phyloP scores from a whole-genome alignment of 2,329 filamentous ascomycete species.

The Domatiomyces catenatus region DNA sequence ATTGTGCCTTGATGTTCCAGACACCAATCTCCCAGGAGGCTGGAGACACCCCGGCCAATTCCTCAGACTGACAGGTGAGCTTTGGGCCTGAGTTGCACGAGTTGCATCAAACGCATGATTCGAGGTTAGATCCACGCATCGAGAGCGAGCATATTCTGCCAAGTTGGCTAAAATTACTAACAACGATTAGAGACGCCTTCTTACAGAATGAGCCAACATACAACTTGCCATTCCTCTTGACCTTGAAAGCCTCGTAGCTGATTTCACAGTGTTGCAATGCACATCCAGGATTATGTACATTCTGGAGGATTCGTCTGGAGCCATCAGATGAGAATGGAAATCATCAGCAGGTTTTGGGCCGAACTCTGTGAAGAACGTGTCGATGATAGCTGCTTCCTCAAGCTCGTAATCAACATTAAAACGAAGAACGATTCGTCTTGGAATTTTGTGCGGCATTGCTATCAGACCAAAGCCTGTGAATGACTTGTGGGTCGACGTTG shows the following conservation, averaged over 20 bases:
- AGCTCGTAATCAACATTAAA: constrained; percentile 5
- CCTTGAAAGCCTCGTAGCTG: constrained; percentile 4
- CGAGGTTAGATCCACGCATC: neutral
- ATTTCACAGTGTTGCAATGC: constrained; percentile 1
- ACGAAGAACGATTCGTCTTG: constrained; percentile 6
- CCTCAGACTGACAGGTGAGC: constrained; percentile 1
- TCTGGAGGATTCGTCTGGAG: constrained; percentile 3
- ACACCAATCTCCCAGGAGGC: constrained; percentile 1
- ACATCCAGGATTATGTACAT: constrained; percentile 8
- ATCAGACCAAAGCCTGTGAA: too few species aligned
- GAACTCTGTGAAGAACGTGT: constrained; percentile 3
- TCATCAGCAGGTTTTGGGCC: constrained; percentile 2
- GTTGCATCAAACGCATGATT: too few species aligned
- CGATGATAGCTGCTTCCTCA: constrained; percentile 4
- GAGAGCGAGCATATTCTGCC: constrained; percentile 2
- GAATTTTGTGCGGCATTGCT: constrained; percentile 1
- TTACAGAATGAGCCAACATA: constrained; percentile 1
- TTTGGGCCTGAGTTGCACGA: too few species aligned
- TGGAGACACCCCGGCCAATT: neutral
- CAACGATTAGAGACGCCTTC: constrained; percentile 1
- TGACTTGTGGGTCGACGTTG: too few species aligned
- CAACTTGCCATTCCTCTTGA: constrained; percentile 4
- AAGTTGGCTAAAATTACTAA: constrained; percentile 2
- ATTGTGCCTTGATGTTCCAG: constrained; percentile 1
- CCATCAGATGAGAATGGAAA: constrained; percentile 6